Conservation (phyloP, 2,329 filamentous ascomycete genomes). For the Fusarium sp. region DNA sequence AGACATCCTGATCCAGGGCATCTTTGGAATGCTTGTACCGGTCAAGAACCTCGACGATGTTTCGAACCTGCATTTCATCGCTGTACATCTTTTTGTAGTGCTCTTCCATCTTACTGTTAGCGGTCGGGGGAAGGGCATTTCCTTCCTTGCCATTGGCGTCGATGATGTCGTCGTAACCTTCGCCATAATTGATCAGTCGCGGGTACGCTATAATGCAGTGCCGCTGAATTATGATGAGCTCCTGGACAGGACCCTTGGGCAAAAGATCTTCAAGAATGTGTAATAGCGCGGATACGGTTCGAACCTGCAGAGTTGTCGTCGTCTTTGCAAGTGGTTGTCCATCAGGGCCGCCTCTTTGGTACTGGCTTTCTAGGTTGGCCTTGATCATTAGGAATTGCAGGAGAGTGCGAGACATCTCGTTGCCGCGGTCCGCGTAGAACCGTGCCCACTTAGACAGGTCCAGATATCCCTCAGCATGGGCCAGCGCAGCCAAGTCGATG, state of each 20-base stretch:
- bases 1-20: constrained; percentile 89
- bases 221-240: constrained; percentile 85
- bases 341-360: constrained; percentile 75
- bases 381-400: constrained; percentile 88
- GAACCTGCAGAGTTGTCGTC: constrained; percentile 83
- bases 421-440: constrained; percentile 73
- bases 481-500: constrained; percentile 86
- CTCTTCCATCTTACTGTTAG: constrained; percentile 94
- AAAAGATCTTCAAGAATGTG: constrained; percentile 81
- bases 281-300: constrained; percentile 85
- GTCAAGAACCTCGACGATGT: constrained; percentile 86
- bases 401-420: constrained; percentile 77
- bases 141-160: constrained; percentile 84
- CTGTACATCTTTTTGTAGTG: constrained; percentile 99
- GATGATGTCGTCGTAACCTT: constrained; percentile 91
- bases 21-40: constrained; percentile 90
- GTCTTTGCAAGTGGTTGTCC: constrained; percentile 66
- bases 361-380: constrained; percentile 81
- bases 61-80: constrained; percentile 85
- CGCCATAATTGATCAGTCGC: constrained; percentile 94
- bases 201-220: constrained; percentile 94
- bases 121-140: constrained; percentile 82
- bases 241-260: constrained; percentile 69
- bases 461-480: constrained; percentile 83
- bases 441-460: constrained; percentile 86